Evolutionary conservation across 305 asterid genomes (phyloP).

Genomic region (Striga hermonthica): DNA sequence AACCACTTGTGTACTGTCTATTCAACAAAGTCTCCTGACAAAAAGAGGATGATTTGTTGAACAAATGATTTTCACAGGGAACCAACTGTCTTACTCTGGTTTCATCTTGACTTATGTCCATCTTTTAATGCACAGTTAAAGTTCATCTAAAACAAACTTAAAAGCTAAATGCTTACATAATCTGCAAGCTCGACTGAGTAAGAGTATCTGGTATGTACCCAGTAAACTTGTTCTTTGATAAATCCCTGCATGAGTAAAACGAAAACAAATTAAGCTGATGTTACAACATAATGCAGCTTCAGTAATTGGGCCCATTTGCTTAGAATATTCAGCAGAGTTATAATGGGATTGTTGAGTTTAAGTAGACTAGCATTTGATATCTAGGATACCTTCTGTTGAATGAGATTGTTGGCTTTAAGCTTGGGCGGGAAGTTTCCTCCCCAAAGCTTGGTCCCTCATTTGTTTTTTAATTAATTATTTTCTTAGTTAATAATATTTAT

Average conservation of each 20-base stretch:
- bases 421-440: too few species aligned
- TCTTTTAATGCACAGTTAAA: background rate
- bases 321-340: too few species aligned
- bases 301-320: background rate
- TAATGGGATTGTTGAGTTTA: too few species aligned
- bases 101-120: background rate
- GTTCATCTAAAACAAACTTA: constrained; percentile 6
- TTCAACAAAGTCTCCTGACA: too few species aligned
- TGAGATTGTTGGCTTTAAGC: too few species aligned
- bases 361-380: too few species aligned
- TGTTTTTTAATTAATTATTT: too few species aligned
- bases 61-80: background rate
- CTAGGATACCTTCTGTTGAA: too few species aligned
- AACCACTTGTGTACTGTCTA: too few species aligned
- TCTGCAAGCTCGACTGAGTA: constrained; percentile 69
- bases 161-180: constrained; percentile 60
- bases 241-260: constrained; percentile 60
- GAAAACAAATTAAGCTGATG: background rate
- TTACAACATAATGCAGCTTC: constrained; percentile 5
- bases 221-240: constrained; percentile 69
- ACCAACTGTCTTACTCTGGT: background rate
- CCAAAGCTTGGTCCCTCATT: too few species aligned
- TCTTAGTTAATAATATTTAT: too few species aligned
- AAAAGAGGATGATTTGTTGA: too few species aligned
- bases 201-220: constrained; percentile 84